A percentile compares a stretch with the other conserved stretches of the same genome.
These are phyloP conservation scores for Amylocarpus encephaloides DNA, from an alignment of 2,329 filamentous ascomycete genomes.

Conservation along the genomic window DNA sequence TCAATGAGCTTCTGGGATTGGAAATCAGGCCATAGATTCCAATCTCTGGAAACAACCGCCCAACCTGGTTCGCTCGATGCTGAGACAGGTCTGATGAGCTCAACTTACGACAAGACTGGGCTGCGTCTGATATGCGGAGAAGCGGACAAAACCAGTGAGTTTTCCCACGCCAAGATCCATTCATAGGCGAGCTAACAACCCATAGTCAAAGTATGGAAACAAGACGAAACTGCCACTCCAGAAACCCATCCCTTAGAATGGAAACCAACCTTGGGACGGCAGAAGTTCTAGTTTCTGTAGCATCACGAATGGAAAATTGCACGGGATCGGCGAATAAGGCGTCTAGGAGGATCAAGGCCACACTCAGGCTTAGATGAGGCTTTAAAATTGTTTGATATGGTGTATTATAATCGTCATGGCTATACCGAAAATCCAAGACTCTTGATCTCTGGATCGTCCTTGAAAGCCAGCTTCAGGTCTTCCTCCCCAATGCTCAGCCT, in stretches of 20 bases:
- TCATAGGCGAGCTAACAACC: constrained; percentile 7
- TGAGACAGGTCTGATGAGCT: constrained; percentile 90
- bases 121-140: constrained; percentile 88
- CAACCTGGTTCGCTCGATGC: constrained; percentile 92
- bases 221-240: constrained; percentile 82
- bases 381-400: neutral
- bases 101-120: constrained; percentile 85
- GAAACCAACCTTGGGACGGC: constrained; percentile 72
- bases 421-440: constrained; percentile 34
- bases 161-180: constrained; percentile 23
- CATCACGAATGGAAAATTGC: constrained; percentile 10
- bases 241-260: constrained; percentile 90
- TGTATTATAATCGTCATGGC: neutral
- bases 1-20: constrained; percentile 98
- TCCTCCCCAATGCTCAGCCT: constrained; percentile 82
- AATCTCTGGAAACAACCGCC: constrained; percentile 81
- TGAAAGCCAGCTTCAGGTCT: constrained; percentile 80
- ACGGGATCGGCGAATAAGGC: constrained; percentile 24
- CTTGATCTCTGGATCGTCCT: constrained; percentile 81
- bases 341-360: constrained; percentile 5
- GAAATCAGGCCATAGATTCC: constrained; percentile 92
- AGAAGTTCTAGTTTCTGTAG: constrained; percentile 56
- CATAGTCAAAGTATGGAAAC: constrained; percentile 89
- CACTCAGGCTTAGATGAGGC: neutral
- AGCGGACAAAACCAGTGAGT: constrained; percentile 83